phyloP scores from a whole-genome alignment of 148 eudicot genomes.

The Drosera capensis region DNA sequence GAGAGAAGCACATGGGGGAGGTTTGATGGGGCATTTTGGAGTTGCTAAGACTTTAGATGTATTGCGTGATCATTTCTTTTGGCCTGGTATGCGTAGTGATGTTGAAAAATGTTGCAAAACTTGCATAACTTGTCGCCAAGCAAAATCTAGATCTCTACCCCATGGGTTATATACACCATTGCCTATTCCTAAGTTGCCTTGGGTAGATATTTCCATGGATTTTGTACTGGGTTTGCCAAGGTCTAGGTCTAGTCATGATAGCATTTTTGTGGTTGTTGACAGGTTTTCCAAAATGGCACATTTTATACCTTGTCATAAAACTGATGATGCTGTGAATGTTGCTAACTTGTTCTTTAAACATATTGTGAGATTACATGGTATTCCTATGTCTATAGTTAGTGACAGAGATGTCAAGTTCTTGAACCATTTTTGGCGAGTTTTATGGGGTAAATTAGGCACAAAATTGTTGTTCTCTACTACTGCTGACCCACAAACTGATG shows the following conservation, averaged over 20 bases:
- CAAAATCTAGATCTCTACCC: background rate
- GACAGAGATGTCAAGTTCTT: background rate
- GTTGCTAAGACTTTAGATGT: background rate
- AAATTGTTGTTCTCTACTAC: background rate
- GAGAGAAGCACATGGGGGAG: slow-evolving; percentile 3
- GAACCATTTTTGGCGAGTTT: background rate
- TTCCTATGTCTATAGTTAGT: background rate
- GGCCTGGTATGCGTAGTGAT: background rate
- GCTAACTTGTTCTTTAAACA: background rate
- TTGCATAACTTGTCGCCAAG: background rate
- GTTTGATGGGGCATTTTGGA: slow-evolving; percentile 4
- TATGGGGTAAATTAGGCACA: background rate
- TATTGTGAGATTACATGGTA: background rate
- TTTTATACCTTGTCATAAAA: no score
- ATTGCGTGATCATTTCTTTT: background rate
- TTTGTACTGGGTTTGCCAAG: background rate
- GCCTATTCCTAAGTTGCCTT: background rate
- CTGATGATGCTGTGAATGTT: background rate
- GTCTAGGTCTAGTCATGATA: background rate
- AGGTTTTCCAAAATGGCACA: background rate
- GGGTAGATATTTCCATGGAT: background rate
- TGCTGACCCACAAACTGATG: no score
- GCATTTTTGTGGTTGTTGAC: background rate
- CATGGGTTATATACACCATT: background rate
- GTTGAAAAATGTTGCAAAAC: background rate